Percentiles rank a stretch among this genome's conserved stretches.
Conservation (phyloP, 495 filamentous ascomycete species). For the Durotheca rogersii region DNA sequence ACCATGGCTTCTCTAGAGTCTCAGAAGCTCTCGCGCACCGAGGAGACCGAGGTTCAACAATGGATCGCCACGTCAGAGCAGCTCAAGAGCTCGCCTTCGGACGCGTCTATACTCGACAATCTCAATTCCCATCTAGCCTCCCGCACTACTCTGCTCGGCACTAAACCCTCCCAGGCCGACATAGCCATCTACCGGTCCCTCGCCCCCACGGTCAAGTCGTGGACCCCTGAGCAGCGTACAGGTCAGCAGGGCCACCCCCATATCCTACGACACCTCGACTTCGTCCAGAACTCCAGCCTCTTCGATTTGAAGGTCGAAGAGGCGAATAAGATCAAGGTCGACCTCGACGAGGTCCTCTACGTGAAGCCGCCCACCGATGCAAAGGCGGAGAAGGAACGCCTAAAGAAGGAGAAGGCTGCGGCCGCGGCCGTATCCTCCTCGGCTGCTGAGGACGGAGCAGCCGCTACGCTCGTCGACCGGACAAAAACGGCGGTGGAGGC, state of each 20-base stretch:
- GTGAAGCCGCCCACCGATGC: constrained; percentile 77
- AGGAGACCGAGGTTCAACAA: constrained; percentile 82
- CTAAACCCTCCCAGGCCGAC: constrained; percentile 89
- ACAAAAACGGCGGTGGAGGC: constrained; percentile 49
- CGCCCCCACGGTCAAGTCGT: constrained; percentile 73
- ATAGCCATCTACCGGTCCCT: constrained; percentile 80
- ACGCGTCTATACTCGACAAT: constrained; percentile 66
- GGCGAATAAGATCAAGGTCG: constrained; percentile 76
- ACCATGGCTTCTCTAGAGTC: constrained; percentile 65
- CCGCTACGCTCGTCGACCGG: constrained; percentile 49
- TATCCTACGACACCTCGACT: constrained; percentile 89
- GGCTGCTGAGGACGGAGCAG: constrained; percentile 29
- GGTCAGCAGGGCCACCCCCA: constrained; percentile 88
- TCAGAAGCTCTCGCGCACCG: constrained; percentile 68
- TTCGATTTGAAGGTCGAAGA: constrained; percentile 72
- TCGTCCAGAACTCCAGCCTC: constrained; percentile 83
- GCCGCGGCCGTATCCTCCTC: constrained; percentile 54
- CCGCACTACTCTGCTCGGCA: constrained; percentile 84
- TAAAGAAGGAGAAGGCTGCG: constrained; percentile 82
- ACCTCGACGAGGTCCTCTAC: constrained; percentile 77
- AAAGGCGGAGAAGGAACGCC: constrained; percentile 85
- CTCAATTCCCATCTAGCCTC: constrained; percentile 85
- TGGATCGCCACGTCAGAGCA: constrained; percentile 76
- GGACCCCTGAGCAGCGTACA: constrained; percentile 84
- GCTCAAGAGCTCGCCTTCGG: constrained; percentile 56